phyloP scores from a whole-genome alignment of 1,284 basidiomycete species.

The Salmacisia buchloeana region DNA sequence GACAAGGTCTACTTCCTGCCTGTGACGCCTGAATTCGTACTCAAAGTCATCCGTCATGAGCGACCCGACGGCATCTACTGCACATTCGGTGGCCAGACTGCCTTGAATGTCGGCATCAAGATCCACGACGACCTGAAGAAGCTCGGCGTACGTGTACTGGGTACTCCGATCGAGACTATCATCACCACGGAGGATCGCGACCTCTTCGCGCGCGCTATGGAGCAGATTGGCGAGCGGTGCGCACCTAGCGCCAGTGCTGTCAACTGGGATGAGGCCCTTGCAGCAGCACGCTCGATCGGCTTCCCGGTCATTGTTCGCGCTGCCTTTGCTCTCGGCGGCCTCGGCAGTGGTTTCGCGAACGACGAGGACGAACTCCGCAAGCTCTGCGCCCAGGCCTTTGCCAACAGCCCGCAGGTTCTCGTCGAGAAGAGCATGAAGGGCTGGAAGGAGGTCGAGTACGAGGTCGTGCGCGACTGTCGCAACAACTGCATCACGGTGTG shows the following conservation, averaged over 20 bases:
- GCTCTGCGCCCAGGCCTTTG: constrained; percentile 74
- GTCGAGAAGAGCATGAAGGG: constrained; percentile 99
- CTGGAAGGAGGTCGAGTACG: constrained; percentile 99
- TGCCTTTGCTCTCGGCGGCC: constrained; percentile 89
- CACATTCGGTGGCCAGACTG: constrained; percentile 97
- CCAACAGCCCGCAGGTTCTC: constrained; percentile 90
- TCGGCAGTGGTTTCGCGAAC: constrained; percentile 90
- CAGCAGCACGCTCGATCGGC: constrained; percentile 81
- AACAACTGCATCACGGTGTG: constrained; percentile 98
- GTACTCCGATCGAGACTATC: constrained; percentile 94
- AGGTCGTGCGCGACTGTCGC: constrained; percentile 95
- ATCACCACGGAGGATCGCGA: constrained; percentile 96
- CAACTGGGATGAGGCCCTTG: constrained; percentile 70
- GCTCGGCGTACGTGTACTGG: constrained; percentile 79
- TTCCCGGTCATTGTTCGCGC: constrained; percentile 96
- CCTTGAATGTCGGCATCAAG: constrained; percentile 91
- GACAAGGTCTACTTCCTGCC: constrained; percentile 99
- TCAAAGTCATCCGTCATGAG: constrained; percentile 96
- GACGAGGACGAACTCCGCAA: constrained; percentile 79
- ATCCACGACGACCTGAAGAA: constrained; percentile 87
- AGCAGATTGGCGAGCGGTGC: constrained; percentile 89
- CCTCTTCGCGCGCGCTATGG: constrained; percentile 91
- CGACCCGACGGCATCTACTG: constrained; percentile 98
- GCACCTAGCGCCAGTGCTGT: constrained; percentile 74
- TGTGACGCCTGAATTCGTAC: constrained; percentile 94